phyloP scores from a whole-genome alignment of 2,329 filamentous ascomycete species.

The Hyphodiscus sp. region DNA sequence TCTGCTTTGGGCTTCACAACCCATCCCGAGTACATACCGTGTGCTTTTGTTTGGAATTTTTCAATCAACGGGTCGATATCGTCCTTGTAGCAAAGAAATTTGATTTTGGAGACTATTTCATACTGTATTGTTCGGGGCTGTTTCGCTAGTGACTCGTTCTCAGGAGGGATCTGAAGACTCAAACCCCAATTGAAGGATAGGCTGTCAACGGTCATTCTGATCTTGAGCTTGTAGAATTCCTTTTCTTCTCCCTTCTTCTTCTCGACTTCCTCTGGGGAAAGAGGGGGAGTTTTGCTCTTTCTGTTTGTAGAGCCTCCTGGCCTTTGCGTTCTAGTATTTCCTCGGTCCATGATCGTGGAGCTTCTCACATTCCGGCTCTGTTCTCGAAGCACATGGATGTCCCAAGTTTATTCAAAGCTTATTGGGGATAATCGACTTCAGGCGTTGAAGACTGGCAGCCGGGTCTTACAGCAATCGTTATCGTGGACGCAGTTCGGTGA shows the following conservation, averaged over 20 bases:
- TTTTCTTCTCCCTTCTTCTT: neutral
- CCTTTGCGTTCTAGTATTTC: too few species aligned
- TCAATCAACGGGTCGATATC: neutral
- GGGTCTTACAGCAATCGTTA: too few species aligned
- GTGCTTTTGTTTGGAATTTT: constrained; percentile 2
- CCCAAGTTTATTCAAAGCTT: too few species aligned
- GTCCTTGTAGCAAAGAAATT: constrained; percentile 5
- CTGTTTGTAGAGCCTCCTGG: too few species aligned
- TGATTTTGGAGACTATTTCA: constrained; percentile 6
- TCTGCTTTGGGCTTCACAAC: constrained; percentile 10
- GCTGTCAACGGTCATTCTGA: neutral
- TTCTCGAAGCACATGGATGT: too few species aligned
- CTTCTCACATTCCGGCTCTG: too few species aligned
- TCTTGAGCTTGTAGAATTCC: neutral
- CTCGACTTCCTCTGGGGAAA: neutral
- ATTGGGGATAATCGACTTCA: too few species aligned
- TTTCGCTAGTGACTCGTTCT: neutral
- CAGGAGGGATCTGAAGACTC: neutral
- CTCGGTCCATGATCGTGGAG: too few species aligned
- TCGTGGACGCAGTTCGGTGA: too few species aligned
- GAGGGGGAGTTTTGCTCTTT: too few species aligned
- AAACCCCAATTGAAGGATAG: neutral
- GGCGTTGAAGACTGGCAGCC: too few species aligned
- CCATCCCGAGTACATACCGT: constrained; percentile 3
- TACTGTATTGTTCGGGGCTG: neutral